Percentiles rank a stretch among this genome's conserved stretches.
Conservation (phyloP, 495 filamentous ascomycete genomes). For the Tuber indicum region DNA sequence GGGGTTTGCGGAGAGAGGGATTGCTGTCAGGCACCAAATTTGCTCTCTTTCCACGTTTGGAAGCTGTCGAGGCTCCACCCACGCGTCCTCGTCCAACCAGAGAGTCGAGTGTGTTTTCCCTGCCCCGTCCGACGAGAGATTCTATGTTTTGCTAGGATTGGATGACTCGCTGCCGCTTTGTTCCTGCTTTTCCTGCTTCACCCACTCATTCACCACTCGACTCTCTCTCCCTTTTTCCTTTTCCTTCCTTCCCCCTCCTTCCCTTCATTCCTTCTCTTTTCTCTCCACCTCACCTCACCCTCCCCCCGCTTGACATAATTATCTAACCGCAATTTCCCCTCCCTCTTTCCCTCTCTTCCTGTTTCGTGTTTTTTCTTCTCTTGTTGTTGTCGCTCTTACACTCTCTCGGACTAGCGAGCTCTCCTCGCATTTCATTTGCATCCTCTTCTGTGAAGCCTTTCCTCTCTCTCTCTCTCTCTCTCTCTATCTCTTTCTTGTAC, state of each 20-base stretch:
- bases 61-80: not conserved
- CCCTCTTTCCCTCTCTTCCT: conserved; percentile 15
- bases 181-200: not conserved
- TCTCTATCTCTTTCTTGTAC: conserved; percentile 1
- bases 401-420: conserved; percentile 19
- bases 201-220: not conserved
- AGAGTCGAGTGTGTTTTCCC: not conserved
- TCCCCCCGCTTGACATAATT: conserved; percentile 10
- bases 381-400: conserved; percentile 17
- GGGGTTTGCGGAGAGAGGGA: not conserved
- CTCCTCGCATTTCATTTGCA: conserved; percentile 12
- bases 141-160: conserved; percentile 5
- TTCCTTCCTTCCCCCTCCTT: conserved; percentile 4
- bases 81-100: not conserved
- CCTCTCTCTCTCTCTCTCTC: conserved; percentile 4
- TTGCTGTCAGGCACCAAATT: conserved; percentile 8
- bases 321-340: conserved; percentile 22
- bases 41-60: not conserved
- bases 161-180: conserved; percentile 4
- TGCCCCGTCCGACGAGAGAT: not conserved
- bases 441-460: conserved; percentile 28
- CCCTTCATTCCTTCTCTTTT: conserved; percentile 25
- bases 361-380: conserved; percentile 26
- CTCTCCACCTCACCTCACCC: conserved; percentile 18
- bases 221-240: conserved; percentile 7